Percentiles rank a stretch among this genome's conserved stretches.
phyloP scores from a whole-genome alignment of 768 basidiomycete species.

The Tricholoma matsutake region DNA sequence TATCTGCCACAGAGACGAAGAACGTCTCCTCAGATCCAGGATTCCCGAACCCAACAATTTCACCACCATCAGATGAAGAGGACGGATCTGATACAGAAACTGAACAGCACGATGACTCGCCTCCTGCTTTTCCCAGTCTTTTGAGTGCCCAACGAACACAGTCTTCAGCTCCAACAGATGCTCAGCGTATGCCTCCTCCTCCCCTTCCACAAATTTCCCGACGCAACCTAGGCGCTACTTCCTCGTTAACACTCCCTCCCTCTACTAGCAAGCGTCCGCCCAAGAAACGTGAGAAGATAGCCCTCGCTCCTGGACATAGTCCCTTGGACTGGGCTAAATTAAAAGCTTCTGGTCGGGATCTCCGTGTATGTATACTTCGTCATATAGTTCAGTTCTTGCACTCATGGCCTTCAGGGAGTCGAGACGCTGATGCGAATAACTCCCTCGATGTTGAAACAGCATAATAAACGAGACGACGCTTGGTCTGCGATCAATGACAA shows the following conservation, averaged over 20 bases:
- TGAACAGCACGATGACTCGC: slow-evolving; percentile 48
- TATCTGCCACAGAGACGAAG: slow-evolving; percentile 22
- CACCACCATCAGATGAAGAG: slow-evolving; percentile 40
- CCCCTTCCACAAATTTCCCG: slow-evolving; percentile 39
- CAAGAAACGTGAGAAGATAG: slow-evolving; percentile 73
- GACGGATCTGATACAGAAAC: slow-evolving; percentile 27
- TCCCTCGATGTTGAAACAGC: slow-evolving; percentile 72
- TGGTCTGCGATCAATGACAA: slow-evolving; percentile 93
- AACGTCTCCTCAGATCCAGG: not conserved
- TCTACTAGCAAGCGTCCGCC: slow-evolving; percentile 58
- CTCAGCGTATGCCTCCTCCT: slow-evolving; percentile 54
- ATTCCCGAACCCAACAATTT: slow-evolving; percentile 21
- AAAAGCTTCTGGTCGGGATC: slow-evolving; percentile 75
- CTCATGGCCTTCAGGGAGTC: slow-evolving; percentile 52
- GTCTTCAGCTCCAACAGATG: slow-evolving; percentile 36
- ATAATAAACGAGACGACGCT: slow-evolving; percentile 83
- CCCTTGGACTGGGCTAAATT: slow-evolving; percentile 92
- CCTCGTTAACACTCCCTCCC: slow-evolving; percentile 56
- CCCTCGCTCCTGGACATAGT: slow-evolving; percentile 86
- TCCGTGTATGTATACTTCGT: slow-evolving; percentile 52
- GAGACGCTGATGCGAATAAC: slow-evolving; percentile 67
- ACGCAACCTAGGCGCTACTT: slow-evolving; percentile 37
- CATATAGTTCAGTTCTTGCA: not conserved
- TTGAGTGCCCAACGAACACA: slow-evolving; percentile 67
- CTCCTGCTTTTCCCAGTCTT: slow-evolving; percentile 73